Percentiles rank a stretch among this genome's conserved stretches.
Evolutionary conservation across 2,329 filamentous ascomycete species (phyloP).

Genomic region (Lachnum nothofagi): DNA sequence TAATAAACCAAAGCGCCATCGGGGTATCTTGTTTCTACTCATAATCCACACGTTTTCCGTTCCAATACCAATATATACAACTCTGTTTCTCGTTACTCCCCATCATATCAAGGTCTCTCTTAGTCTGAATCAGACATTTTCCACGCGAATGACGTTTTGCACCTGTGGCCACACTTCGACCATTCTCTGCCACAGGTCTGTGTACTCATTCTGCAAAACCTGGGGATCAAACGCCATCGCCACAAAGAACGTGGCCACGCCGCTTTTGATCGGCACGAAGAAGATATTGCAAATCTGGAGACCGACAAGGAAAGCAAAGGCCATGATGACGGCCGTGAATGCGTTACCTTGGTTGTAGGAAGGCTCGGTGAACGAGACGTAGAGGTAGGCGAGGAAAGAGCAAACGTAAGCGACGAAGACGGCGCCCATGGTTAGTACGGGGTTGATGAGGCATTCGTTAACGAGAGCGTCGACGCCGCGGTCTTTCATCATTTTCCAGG

Average conservation of each 20-base stretch:
- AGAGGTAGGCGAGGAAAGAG: conserved; percentile 78
- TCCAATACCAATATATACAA: too few relatives aligned
- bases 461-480: conserved; percentile 85
- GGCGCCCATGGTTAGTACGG: conserved; percentile 65
- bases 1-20: too few relatives aligned
- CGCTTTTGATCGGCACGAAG: conserved; percentile 78
- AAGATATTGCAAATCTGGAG: conserved; percentile 87
- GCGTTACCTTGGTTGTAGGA: conserved; percentile 63
- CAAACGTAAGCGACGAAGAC: conserved; percentile 81
- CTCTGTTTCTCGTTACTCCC: too few relatives aligned
- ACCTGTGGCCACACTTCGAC: conserved; percentile 78
- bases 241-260: conserved; percentile 90
- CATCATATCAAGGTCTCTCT: neutral
- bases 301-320: conserved; percentile 83
- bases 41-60: neutral
- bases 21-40: neutral
- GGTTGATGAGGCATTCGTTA: conserved; percentile 50
- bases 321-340: conserved; percentile 74
- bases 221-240: conserved; percentile 65
- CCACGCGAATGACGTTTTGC: conserved; percentile 60
- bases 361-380: conserved; percentile 75
- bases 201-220: conserved; percentile 74
- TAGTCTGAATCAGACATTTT: conserved; percentile 20
- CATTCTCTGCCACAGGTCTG: conserved; percentile 75
- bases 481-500: conserved; percentile 71